phyloP scores from a whole-genome alignment of 1,284 basidiomycete species.

The Amylostereum areolatum region DNA sequence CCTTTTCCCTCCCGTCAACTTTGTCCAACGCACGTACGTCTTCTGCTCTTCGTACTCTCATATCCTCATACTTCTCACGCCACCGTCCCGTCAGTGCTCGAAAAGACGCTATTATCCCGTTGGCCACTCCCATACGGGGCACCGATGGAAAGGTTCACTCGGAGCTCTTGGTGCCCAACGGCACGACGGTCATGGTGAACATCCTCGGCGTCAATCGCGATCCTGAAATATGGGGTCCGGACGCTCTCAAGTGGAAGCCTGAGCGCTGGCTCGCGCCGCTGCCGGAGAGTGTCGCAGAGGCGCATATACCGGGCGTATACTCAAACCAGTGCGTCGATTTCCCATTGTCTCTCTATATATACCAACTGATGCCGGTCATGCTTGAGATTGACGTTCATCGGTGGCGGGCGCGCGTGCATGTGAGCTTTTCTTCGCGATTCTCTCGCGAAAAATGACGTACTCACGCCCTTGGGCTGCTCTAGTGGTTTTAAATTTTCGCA shows the following conservation, averaged over 20 bases:
- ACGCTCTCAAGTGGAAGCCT: conserved; percentile 14
- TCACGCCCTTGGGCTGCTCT: conserved; percentile 15
- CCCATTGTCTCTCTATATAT: conserved; percentile 4
- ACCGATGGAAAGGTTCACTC: conserved; percentile 7
- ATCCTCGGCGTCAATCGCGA: conserved; percentile 5
- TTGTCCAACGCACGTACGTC: conserved; percentile 5
- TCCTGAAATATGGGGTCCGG: conserved; percentile 14
- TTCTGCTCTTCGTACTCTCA: background rate
- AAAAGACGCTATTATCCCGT: conserved; percentile 10
- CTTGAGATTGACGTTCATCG: conserved; percentile 27
- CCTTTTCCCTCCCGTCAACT: conserved; percentile 6
- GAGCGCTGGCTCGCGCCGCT: conserved; percentile 11
- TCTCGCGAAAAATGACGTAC: background rate
- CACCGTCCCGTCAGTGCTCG: conserved; percentile 1
- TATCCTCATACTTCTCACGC: background rate
- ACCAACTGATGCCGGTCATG: conserved; percentile 14
- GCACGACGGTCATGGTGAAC: conserved; percentile 11
- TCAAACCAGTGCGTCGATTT: conserved; percentile 10
- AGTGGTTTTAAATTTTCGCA: conserved; percentile 27
- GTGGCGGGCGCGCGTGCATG: conserved; percentile 15
- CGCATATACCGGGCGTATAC: background rate
- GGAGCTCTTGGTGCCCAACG: conserved; percentile 6
- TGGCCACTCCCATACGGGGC: conserved; percentile 9
- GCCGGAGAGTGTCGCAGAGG: conserved; percentile 1
- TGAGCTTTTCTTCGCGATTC: background rate